Conservation (phyloP, 2,329 filamentous ascomycete species). For the Clarireedia hainanense region DNA sequence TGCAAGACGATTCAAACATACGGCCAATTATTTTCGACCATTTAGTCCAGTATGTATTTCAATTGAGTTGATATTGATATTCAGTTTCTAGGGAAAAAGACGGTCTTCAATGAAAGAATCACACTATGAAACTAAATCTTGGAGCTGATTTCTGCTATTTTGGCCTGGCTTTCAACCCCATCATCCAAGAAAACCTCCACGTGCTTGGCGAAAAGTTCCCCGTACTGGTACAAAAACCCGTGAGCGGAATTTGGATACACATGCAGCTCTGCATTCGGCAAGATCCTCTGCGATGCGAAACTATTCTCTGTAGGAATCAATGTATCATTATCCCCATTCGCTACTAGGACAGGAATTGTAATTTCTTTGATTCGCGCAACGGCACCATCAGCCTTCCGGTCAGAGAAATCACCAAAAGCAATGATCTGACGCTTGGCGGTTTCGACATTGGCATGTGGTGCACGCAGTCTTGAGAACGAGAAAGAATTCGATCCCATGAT, state of each 20-base stretch:
- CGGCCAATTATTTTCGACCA: too few relatives aligned
- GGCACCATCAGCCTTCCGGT: slow-evolving; percentile 14
- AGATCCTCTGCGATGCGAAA: background rate
- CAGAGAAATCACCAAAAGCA: slow-evolving; percentile 5
- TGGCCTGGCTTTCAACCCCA: background rate
- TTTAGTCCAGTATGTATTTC: too few relatives aligned
- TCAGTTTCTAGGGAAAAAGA: too few relatives aligned
- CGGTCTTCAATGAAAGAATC: too few relatives aligned
- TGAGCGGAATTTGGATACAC: slow-evolving; percentile 16
- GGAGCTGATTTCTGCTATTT: too few relatives aligned
- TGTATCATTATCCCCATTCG: slow-evolving; percentile 20
- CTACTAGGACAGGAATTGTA: slow-evolving; percentile 26
- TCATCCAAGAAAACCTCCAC: slow-evolving; percentile 13
- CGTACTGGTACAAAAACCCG: slow-evolving; percentile 14
- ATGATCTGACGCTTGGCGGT: background rate
- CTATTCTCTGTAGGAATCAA: slow-evolving; percentile 14
- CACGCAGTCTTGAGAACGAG: background rate
- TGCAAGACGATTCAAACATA: too few relatives aligned
- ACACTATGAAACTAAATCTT: too few relatives aligned
- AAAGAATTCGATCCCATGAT: slow-evolving; percentile 1
- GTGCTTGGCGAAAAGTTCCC: slow-evolving; percentile 12
- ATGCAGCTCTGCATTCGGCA: slow-evolving; percentile 10
- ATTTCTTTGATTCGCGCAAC: slow-evolving; percentile 25
- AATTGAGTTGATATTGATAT: too few relatives aligned
- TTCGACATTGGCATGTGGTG: background rate